A percentile compares a stretch with the other conserved stretches of the same genome.
These are phyloP conservation scores for Blepharisma stoltei DNA, from an alignment of 73 alveolate genomes.

Conservation along the genomic window DNA sequence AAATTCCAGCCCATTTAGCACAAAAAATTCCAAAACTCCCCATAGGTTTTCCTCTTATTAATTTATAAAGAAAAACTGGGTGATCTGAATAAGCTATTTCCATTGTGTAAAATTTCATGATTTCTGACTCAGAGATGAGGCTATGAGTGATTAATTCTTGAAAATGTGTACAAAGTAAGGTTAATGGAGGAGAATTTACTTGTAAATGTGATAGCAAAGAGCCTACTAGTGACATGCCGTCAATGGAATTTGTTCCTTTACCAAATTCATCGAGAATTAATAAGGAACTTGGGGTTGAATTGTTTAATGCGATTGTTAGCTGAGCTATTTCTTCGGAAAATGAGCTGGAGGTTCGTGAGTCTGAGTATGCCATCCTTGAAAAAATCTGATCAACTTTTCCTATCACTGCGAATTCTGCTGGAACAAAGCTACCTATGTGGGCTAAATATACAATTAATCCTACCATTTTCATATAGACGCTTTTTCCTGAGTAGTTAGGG, in stretches of 20 bases:
- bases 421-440: conserved; percentile 60
- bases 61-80: conserved; percentile 1
- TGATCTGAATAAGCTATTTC: background rate
- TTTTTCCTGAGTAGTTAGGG: conserved; percentile 65
- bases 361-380: conserved; percentile 65
- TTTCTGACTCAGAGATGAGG: background rate
- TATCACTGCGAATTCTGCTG: conserved; percentile 63
- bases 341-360: conserved; percentile 47
- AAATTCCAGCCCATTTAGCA: conserved; percentile 28
- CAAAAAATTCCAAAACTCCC: conserved; percentile 28
- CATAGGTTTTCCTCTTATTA: background rate
- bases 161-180: conserved; percentile 64
- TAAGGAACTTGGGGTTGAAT: conserved; percentile 47
- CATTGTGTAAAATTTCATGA: conserved; percentile 12
- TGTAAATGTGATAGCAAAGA: conserved; percentile 47
- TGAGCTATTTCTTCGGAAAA: conserved; percentile 60
- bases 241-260: conserved; percentile 62
- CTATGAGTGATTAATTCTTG: conserved; percentile 39
- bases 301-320: conserved; percentile 48
- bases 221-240: conserved; percentile 51
- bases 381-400: conserved; percentile 60
- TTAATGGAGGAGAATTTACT: conserved; percentile 39
- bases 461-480: conserved; percentile 52
- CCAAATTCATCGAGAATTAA: conserved; percentile 68
- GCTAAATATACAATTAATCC: conserved; percentile 69